These are phyloP conservation scores for Neophaeococcomyces aloes DNA, from an alignment of 2,329 filamentous ascomycete genomes.

Conservation along the genomic window DNA sequence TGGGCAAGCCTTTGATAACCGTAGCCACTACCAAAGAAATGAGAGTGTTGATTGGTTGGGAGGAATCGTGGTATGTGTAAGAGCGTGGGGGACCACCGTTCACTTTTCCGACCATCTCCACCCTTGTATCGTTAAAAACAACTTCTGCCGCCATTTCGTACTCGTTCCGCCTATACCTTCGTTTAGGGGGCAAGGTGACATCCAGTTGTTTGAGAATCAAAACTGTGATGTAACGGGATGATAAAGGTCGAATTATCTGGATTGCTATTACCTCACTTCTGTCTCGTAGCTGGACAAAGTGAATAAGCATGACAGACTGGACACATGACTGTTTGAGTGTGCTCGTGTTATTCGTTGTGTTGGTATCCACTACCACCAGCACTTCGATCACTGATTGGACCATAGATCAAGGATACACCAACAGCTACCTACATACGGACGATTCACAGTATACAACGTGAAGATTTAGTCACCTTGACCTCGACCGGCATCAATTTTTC, in stretches of 20 bases:
- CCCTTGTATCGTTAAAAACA: no score
- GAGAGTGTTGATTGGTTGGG: slow-evolving; percentile 3
- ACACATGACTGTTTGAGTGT: neutral
- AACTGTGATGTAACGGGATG: neutral
- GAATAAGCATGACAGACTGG: neutral
- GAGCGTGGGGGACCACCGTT: slow-evolving; percentile 7
- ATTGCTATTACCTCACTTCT: slow-evolving; percentile 5
- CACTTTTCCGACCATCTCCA: neutral
- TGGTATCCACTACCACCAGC: no score
- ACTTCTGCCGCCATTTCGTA: no score
- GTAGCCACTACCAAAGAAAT: neutral
- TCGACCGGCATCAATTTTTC: slow-evolving; percentile 12
- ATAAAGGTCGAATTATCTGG: neutral
- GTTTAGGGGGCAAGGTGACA: no score
- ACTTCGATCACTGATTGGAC: no score
- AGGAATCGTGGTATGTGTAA: neutral
- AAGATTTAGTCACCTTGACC: no score
- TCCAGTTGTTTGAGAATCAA: no score
- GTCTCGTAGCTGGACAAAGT: neutral
- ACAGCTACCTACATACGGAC: no score
- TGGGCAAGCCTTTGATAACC: neutral
- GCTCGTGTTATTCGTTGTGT: no score
- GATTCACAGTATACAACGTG: no score
- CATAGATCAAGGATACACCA: no score
- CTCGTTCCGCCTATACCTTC: no score